Percentiles rank a stretch among this genome's conserved stretches.
Evolutionary conservation across 306 rosid species (phyloP).

Genomic region (Malus fusca): DNA sequence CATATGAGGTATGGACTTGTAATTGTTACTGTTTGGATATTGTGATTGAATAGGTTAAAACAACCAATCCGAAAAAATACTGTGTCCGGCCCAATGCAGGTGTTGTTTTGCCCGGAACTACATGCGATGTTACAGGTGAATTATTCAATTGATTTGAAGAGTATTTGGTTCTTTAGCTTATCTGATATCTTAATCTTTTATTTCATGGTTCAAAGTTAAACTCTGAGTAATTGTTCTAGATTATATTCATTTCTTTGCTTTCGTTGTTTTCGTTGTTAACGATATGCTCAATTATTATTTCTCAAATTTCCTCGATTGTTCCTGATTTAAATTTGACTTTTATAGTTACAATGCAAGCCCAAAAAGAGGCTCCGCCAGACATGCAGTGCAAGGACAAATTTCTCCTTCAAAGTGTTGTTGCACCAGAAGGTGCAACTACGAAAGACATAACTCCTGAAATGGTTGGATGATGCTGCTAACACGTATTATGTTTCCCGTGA

Average conservation of each 20-base stretch:
- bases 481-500: not conserved
- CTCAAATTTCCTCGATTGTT: not conserved
- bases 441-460: conserved; percentile 37
- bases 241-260: not conserved
- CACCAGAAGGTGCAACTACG: conserved; percentile 19
- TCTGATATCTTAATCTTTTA: not conserved
- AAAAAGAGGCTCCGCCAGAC: conserved; percentile 29
- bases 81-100: conserved; percentile 49
- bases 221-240: not conserved
- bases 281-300: not conserved
- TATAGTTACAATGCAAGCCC: conserved; percentile 45
- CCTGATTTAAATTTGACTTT: conserved; percentile 1
- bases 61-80: conserved; percentile 44
- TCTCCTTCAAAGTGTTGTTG: conserved; percentile 44
- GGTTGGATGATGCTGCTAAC: conserved; percentile 23
- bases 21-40: not conserved
- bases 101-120: conserved; percentile 26
- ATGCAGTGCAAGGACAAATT: conserved; percentile 55
- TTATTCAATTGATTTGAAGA: not conserved
- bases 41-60: conserved; percentile 32
- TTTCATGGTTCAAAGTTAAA: not conserved
- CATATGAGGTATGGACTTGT: not conserved
- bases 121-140: conserved; percentile 39
- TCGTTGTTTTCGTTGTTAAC: not conserved
- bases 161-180: not conserved